Evolutionary conservation across 202 grass and related monocot genomes (phyloP), one percentile per base, ranked within the genome.

Genomic region (Carex arenaria): DNA sequence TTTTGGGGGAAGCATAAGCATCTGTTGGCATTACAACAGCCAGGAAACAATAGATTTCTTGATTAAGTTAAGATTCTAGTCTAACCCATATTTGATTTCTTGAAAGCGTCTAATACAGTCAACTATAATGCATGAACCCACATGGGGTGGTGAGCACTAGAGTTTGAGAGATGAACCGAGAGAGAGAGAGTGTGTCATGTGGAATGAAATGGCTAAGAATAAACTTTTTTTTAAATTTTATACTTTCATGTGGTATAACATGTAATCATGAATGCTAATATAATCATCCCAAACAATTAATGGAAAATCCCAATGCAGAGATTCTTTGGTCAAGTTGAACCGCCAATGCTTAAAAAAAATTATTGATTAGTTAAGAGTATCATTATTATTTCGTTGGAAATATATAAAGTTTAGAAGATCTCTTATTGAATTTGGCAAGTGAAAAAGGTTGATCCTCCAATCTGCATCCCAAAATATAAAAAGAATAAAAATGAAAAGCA

Each of bases 191-290:
- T 23, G 36, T 10, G 13, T 40, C 64, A 40, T 45, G 42, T 45
- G 32, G 64, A 34, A 69, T 82, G 53, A 55, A 82, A 82, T 47
- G 38, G 63, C 64, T 64, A 36, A 55, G 80, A 82, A 82, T 82
- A 69, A 69, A 10, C 10, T 49, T 49, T 34, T 10, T 4, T 10
- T 4, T 69, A 32, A 82, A 55, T 57, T 69, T 31, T 43, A 34
- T 53, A 69, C 14, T 82, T 11, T 69, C 80, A 82, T 82, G 63
- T 82, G 62, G 19, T 68, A 82, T 82, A 82, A 82, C 80, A 54
- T 82, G 64, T 49, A 68, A 34, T 82, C 42, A 67, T 82, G 36
- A 82, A 28, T 31, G 43, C 10, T 82, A 65, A 49, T 12, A 64
- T 56, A 52, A 49, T 52, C 61, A 52, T 52, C 32, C 12, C 5